Percentiles rank a stretch among this genome's conserved stretches.
phyloP scores from a whole-genome alignment of 169 alveolate genomes.

The Cryptosporidium ryanae region DNA sequence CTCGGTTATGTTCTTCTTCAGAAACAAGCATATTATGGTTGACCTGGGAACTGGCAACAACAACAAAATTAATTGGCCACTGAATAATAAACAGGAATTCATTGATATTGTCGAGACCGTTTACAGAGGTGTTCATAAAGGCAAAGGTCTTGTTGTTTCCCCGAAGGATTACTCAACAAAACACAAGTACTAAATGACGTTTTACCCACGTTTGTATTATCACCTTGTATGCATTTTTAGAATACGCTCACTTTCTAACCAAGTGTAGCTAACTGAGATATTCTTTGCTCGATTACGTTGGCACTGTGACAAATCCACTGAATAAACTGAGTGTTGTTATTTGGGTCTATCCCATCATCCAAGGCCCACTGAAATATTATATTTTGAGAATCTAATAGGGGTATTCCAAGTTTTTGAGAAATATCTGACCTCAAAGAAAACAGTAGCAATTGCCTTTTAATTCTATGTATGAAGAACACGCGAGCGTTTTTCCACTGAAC shows the following conservation, averaged over 20 bases:
- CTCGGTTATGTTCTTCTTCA: slow-evolving; percentile 97
- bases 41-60: slow-evolving; percentile 99
- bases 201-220: neutral
- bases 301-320: slow-evolving; percentile 73
- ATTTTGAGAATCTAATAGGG: slow-evolving; percentile 41
- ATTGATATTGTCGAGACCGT: slow-evolving; percentile 97
- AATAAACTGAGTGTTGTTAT: slow-evolving; percentile 45
- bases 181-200: slow-evolving; percentile 86
- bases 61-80: slow-evolving; percentile 98
- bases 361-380: slow-evolving; percentile 61
- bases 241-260: neutral
- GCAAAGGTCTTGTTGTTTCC: slow-evolving; percentile 95
- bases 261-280: slow-evolving; percentile 41
- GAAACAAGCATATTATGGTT: slow-evolving; percentile 98
- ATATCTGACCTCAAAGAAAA: slow-evolving; percentile 77
- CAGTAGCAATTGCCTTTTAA: slow-evolving; percentile 79
- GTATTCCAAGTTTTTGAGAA: slow-evolving; percentile 40
- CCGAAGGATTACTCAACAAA: slow-evolving; percentile 97
- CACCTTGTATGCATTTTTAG: too few species aligned
- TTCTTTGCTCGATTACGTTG: slow-evolving; percentile 36
- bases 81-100: slow-evolving; percentile 96
- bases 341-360: slow-evolving; percentile 64
- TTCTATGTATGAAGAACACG: slow-evolving; percentile 82
- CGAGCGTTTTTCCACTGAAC: slow-evolving; percentile 85
- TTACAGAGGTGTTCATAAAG: slow-evolving; percentile 98